Evolutionary conservation across 345 rosid species (phyloP).

Genomic region (Atalantia buxifolia): DNA sequence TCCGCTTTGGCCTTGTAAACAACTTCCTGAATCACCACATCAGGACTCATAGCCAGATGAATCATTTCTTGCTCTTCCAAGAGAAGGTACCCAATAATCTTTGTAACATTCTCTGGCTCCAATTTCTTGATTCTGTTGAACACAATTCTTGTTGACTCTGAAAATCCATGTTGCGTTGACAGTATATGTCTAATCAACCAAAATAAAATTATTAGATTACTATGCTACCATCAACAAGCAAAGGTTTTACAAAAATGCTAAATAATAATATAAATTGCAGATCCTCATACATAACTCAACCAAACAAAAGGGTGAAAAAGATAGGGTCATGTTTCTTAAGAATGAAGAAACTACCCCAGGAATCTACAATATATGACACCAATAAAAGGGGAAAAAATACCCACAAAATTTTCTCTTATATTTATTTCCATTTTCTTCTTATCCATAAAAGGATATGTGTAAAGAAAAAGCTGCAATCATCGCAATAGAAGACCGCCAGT

Average conservation of each 20-base stretch:
- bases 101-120: slow-evolving; percentile 49
- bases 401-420: background rate
- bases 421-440: background rate
- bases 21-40: slow-evolving; percentile 40
- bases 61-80: slow-evolving; percentile 44
- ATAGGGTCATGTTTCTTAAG: background rate
- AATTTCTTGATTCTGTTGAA: slow-evolving; percentile 43
- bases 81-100: slow-evolving; percentile 52
- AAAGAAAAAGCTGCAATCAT: slow-evolving; percentile 7
- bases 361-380: background rate
- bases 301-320: background rate
- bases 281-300: background rate
- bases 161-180: slow-evolving; percentile 38
- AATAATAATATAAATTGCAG: slow-evolving; percentile 8
- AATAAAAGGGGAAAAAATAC: background rate
- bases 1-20: slow-evolving; percentile 43
- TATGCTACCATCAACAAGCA: background rate
- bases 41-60: slow-evolving; percentile 41
- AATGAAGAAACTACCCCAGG: background rate
- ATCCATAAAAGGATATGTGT: background rate
- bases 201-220: background rate
- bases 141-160: slow-evolving; percentile 40
- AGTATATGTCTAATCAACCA: slow-evolving; percentile 19
- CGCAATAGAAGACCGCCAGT: slow-evolving; percentile 1
- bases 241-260: background rate